Evolutionary conservation across 2,329 filamentous ascomycete species (phyloP), one percentile per base, ranked within the genome.

Genomic region (Cordyceps fumosorosea): DNA sequence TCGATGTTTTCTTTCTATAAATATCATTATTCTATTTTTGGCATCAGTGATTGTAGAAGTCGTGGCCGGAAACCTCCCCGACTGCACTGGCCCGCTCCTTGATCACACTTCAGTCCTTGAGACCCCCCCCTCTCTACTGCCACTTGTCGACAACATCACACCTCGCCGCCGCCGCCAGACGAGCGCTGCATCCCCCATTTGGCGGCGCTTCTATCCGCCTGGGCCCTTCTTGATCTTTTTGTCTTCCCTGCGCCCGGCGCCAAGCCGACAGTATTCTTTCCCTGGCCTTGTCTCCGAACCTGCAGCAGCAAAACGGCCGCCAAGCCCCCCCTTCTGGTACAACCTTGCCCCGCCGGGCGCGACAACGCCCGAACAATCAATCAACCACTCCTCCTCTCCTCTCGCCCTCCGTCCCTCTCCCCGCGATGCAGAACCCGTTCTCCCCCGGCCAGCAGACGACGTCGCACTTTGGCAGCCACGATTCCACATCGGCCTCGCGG

Each of bases 381-480:
- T 12, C 34, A 29, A 29, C 29, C 29, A 6, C 3, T 29, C 29
- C 29, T 3, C 29, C 29, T 29, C 29, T 29, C 29, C 29, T 29
- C 29, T 29, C 29, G 29, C 29, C 29, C 3, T 29, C 29, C 29
- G 29, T 6, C 20, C 29, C 8, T 34, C 11, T 22, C 52, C 24
- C 12, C 18, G 10, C 56, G 26, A 62, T 62, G 60, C 60, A 62
- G 26, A 56, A 56, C 20, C 53, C 60, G 1, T 62, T 56, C 7
- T 54, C 45, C 16, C 24, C 37, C 53, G 40, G 48, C 32, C 26
- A 32, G 29, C 4, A 11, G 34, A 37, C 53, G 52, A 52, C 53
- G 22, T 54, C 52, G 20, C 44, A 51, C 65, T 72, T 74, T 67
- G 71, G 75, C 68, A 73, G 72, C 60, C 72, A 67, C 63, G 65